Evolutionary conservation across 2,329 filamentous ascomycete species (phyloP), one percentile per base, ranked within the genome.

Genomic region (Calonectria hongkongensis): DNA sequence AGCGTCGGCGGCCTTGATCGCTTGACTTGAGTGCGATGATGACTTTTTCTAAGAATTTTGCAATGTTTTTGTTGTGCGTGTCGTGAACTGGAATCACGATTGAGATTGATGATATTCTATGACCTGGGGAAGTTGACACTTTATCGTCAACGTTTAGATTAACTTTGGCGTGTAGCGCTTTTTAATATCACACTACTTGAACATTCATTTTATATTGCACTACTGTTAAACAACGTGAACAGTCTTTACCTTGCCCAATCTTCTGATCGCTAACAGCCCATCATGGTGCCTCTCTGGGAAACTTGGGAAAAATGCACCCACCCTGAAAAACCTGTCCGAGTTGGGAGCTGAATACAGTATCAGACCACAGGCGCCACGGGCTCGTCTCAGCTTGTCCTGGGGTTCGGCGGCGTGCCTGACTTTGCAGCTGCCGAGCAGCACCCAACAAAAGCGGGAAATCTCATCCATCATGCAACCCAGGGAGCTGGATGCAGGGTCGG

Each of bases 401-500:
- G 54, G 54, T 25, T 60, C 54, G 33, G 13, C 21, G 33, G 54
- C 54, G 2, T 60, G 25, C 13, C 54, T 60, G 21, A 60, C 54
- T 36, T 60, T 60, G 54, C 54, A 60, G 54, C 54, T 60, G n/a
- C 54, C 54, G 13, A 60, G 54, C 10, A 60, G 54, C 36, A 28
- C 33, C 54, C 54, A 60, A 16, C 21, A 28, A 39, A 39, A 58
- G n/a, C 33, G 30, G 33, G 54, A 41, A 41, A 58, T 41, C 33
- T 58, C 54, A 25, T 58, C 54, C 54, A 58, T 16, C 33, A 58
- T 58, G 33, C 54, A 8, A n/a, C 54, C 8, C 9, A 33, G 54
- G n/a, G 54, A 58, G 33, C 5, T 16, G 30, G 51, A 25, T 16
- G 33, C 54, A 3, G 54, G 7, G 54, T 39, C 54, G 3, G 54